A percentile compares a stretch with the other conserved stretches of the same genome.
phyloP scores from a whole-genome alignment of 2,329 filamentous ascomycete species.

The Talaromyces piceae region DNA sequence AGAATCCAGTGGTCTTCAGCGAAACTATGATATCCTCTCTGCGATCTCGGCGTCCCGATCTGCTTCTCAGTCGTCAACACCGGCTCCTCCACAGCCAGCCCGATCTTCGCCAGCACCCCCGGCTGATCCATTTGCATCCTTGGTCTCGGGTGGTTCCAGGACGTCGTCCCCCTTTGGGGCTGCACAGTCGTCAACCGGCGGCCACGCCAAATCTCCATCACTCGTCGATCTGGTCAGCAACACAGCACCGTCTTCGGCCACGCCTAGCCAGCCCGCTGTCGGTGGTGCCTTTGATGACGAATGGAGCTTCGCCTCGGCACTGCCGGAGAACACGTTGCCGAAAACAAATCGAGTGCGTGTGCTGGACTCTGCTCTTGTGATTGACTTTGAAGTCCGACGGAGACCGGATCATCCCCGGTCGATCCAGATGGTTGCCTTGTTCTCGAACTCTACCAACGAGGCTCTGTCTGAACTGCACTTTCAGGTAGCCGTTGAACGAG shows the following conservation, averaged over 20 bases:
- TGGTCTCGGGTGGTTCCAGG: constrained; percentile 47
- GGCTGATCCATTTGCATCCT: constrained; percentile 55
- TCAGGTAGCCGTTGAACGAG: constrained; percentile 89
- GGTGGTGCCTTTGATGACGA: constrained; percentile 62
- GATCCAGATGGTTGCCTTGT: constrained; percentile 67
- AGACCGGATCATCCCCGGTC: constrained; percentile 45
- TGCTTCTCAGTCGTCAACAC: constrained; percentile 43
- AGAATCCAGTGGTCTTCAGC: constrained; percentile 24
- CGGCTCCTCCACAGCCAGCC: constrained; percentile 33
- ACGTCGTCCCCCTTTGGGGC: constrained; percentile 35
- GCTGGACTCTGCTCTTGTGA: constrained; percentile 61
- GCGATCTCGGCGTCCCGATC: constrained; percentile 43
- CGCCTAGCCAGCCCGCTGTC: constrained; percentile 20
- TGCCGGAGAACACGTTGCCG: constrained; percentile 58
- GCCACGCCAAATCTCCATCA: constrained; percentile 19
- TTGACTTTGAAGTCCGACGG: constrained; percentile 65
- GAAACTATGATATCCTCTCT: constrained; percentile 52
- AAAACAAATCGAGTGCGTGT: constrained; percentile 59
- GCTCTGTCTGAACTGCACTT: constrained; percentile 76
- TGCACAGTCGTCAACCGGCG: constrained; percentile 15
- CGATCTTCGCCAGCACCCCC: constrained; percentile 33
- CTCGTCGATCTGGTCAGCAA: constrained; percentile 25
- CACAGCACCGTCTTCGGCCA: constrained; percentile 9
- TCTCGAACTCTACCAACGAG: constrained; percentile 70
- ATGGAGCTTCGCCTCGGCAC: constrained; percentile 84